These are phyloP conservation scores for Hibiscus mutabilis DNA, from an alignment of 345 rosid genomes.

Conservation along the genomic window DNA sequence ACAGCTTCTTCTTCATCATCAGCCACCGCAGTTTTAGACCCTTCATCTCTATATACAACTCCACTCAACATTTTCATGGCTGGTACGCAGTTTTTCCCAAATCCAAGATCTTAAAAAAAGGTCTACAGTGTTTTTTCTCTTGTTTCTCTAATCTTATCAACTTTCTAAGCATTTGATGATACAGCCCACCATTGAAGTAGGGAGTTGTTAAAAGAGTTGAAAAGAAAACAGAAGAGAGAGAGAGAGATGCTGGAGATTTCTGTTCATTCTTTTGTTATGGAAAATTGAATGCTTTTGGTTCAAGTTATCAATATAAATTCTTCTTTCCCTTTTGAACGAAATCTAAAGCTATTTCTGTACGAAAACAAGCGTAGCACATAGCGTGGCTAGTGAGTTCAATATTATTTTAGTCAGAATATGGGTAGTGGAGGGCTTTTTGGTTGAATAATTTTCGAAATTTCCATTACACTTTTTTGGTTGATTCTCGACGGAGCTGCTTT, in stretches of 20 bases:
- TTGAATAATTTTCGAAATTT: constrained; percentile 10
- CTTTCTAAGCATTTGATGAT: constrained; percentile 10
- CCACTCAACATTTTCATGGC: neutral
- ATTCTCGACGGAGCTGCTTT: constrained; percentile 19
- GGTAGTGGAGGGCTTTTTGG: neutral
- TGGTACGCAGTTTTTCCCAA: neutral
- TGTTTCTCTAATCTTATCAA: neutral
- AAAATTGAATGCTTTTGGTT: constrained; percentile 16
- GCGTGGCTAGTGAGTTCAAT: too few species aligned
- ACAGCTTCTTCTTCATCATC: neutral
- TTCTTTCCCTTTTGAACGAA: constrained; percentile 4
- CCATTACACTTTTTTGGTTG: constrained; percentile 15
- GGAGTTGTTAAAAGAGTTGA: neutral
- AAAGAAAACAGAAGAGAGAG: neutral
- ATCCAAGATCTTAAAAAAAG: neutral
- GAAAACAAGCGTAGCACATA: neutral
- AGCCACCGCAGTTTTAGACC: neutral
- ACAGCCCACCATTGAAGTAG: constrained; percentile 22
- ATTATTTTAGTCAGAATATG: neutral
- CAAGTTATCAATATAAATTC: neutral
- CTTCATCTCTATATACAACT: neutral
- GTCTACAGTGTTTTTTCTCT: neutral
- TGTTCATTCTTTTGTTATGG: constrained; percentile 1
- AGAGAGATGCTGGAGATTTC: constrained; percentile 15
- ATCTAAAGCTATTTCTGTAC: constrained; percentile 10